phyloP scores from a whole-genome alignment of 352 stramenopile genomes.

The Phytophthora brassicae region DNA sequence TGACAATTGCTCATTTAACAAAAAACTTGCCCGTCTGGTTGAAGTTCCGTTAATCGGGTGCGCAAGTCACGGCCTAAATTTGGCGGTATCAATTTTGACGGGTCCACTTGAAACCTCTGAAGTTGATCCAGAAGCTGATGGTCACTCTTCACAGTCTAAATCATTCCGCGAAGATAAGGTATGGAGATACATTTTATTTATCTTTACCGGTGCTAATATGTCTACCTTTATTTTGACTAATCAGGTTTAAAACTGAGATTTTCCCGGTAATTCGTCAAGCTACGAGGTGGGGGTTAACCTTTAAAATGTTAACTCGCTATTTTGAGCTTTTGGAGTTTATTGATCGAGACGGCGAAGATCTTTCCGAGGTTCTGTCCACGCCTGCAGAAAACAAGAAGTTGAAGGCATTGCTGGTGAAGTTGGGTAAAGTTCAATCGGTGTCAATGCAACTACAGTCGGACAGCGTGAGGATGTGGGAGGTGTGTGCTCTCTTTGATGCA shows the following conservation, averaged over 20 bases:
- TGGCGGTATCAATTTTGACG: slow-evolving; percentile 1
- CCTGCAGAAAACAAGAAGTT: slow-evolving; percentile 6
- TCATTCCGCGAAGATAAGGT: slow-evolving; percentile 12
- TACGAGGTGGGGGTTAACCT: slow-evolving; percentile 10
- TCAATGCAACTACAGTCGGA: slow-evolving; percentile 1
- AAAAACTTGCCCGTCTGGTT: background rate
- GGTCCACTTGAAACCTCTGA: background rate
- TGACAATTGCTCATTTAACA: slow-evolving; percentile 10
- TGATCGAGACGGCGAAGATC: slow-evolving; percentile 9
- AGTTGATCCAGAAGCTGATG: slow-evolving; percentile 6
- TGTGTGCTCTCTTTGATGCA: slow-evolving; percentile 5
- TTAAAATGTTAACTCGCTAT: slow-evolving; percentile 7
- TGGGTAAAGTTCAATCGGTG: background rate
- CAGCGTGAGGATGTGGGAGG: background rate
- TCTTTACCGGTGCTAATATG: background rate
- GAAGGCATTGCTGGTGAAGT: background rate
- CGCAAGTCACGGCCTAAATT: slow-evolving; percentile 7
- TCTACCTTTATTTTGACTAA: background rate
- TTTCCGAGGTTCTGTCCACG: slow-evolving; percentile 4
- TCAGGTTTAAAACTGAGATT: slow-evolving; percentile 7
- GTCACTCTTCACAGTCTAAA: slow-evolving; percentile 7
- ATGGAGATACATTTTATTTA: too few relatives aligned
- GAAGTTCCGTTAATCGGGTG: slow-evolving; percentile 3
- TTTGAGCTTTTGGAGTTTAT: slow-evolving; percentile 12
- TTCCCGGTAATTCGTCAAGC: background rate